These are phyloP conservation scores for Ramichloridium luteum DNA, from an alignment of 2,329 filamentous ascomycete species.

Conservation along the genomic window DNA sequence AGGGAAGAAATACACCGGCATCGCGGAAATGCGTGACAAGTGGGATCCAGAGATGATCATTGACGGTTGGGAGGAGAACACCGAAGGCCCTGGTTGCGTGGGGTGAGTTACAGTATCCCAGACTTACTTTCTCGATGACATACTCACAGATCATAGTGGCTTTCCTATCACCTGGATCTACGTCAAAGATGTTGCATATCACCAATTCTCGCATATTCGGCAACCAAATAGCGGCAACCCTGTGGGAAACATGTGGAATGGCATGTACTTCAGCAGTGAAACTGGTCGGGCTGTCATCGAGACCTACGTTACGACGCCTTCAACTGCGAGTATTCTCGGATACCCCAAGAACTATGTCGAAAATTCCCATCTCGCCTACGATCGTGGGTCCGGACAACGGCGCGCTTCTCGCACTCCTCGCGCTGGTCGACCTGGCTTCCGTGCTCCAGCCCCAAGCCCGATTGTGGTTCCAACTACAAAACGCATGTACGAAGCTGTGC, in stretches of 20 bases:
- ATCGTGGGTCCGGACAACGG: not conserved
- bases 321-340: constrained; percentile 13
- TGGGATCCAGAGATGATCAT: constrained; percentile 12
- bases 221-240: constrained; percentile 14
- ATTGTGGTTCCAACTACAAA: too few species aligned
- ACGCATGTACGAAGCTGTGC: too few species aligned
- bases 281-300: constrained; percentile 18
- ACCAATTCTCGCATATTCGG: constrained; percentile 16
- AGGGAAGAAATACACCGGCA: constrained; percentile 19
- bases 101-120: constrained; percentile 6
- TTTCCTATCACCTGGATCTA: constrained; percentile 19
- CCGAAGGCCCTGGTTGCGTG: constrained; percentile 8
- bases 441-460: too few species aligned
- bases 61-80: constrained; percentile 14
- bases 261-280: constrained; percentile 19
- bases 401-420: not conserved
- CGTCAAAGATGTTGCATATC: constrained; percentile 21
- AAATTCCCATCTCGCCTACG: constrained; percentile 2
- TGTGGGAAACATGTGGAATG: constrained; percentile 25
- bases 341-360: constrained; percentile 11
- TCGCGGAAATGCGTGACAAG: constrained; percentile 20
- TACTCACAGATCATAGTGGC: too few species aligned
- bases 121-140: too few species aligned
- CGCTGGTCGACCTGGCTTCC: too few species aligned
- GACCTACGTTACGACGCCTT: constrained; percentile 14